Base-by-base conservation (phyloP, 768 basidiomycete genomes). In the Mycena leptocephala region DNA sequence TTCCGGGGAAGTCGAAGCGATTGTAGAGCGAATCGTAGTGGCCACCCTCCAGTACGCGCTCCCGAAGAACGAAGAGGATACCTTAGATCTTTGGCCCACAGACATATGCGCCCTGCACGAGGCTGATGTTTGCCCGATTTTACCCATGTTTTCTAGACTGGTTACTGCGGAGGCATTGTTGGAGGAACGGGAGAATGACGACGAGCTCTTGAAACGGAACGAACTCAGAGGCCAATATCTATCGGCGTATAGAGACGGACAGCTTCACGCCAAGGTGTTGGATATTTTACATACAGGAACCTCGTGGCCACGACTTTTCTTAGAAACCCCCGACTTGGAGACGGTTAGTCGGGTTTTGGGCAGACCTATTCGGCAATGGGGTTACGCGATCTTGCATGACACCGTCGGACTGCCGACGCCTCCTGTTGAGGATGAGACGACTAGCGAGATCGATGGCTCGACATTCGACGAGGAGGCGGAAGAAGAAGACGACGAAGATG, bases 41-140 rank as follows among this genome's bases (percentile, higher is more conserved):
- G 92, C 93, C 22, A 92, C 95, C 1, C 86, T 96, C 30, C 93
- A 95, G 81, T 96, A 96, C 80, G 93, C 94, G 20, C 92, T 96
- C 39, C 92, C 93, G 2, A 91, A 89, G 80, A 87, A 88, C 64
- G 89, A 89, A 59, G 89, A 87, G 46, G 86, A 86, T 53, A 70
- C 83, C 2, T 80, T 82, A 35, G 88, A 85, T 8, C 83, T 92
- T 30, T 93, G 91, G 91, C 85, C 89, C 0, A 90, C 91, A 26
- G 84, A 87, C 65, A 83, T 91, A 10, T 96, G 95, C 79, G 88
- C 91, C 33, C 83, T 96, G 61, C 95, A 96, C 79, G 85, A 85
- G 56, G 84, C 88, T 10, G 90, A 90, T 35, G 79, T 85, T 10
- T 96, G 95, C 77, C 89, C 90, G 2, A 80, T 95, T 46, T 82